Conservation (phyloP, 768 basidiomycete species). For the Pulveroboletus sp. region DNA sequence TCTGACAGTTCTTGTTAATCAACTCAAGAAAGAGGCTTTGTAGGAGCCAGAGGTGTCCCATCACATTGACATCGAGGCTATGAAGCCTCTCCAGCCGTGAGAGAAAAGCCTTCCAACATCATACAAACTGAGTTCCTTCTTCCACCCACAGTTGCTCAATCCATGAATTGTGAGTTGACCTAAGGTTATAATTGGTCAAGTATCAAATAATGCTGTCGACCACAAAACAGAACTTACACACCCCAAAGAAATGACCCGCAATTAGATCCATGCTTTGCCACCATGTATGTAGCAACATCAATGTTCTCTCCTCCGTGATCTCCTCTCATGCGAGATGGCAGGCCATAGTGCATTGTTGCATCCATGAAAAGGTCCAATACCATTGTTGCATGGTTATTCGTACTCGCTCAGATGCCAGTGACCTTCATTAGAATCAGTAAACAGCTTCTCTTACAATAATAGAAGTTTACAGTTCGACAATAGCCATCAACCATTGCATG, state of each 20-base stretch:
- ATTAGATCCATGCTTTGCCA: background rate
- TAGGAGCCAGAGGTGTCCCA: background rate
- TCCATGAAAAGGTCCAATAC: slow-evolving; percentile 20
- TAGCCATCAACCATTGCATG: slow-evolving; percentile 27
- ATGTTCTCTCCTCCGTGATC: slow-evolving; percentile 30
- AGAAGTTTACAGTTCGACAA: slow-evolving; percentile 21
- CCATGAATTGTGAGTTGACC: slow-evolving; percentile 17
- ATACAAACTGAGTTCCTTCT: slow-evolving; percentile 37
- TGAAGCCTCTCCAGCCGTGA: slow-evolving; percentile 23
- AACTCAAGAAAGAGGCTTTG: background rate
- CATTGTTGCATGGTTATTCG: slow-evolving; percentile 24
- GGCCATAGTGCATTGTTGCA: slow-evolving; percentile 6
- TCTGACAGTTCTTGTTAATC: background rate
- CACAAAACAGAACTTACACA: background rate
- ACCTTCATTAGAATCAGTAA: slow-evolving; percentile 12
- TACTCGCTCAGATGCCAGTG: slow-evolving; percentile 16
- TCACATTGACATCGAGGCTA: background rate
- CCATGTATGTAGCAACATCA: slow-evolving; percentile 12
- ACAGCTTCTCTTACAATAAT: background rate
- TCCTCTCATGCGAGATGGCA: slow-evolving; percentile 25
- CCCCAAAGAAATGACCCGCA: background rate
- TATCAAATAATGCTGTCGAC: too few relatives aligned
- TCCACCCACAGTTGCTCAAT: slow-evolving; percentile 49
- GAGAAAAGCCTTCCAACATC: slow-evolving; percentile 43
- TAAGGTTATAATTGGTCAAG: too few relatives aligned